These are phyloP conservation scores for Artemisia annua DNA, from an alignment of 129 eudicot genomes.

Conservation along the genomic window DNA sequence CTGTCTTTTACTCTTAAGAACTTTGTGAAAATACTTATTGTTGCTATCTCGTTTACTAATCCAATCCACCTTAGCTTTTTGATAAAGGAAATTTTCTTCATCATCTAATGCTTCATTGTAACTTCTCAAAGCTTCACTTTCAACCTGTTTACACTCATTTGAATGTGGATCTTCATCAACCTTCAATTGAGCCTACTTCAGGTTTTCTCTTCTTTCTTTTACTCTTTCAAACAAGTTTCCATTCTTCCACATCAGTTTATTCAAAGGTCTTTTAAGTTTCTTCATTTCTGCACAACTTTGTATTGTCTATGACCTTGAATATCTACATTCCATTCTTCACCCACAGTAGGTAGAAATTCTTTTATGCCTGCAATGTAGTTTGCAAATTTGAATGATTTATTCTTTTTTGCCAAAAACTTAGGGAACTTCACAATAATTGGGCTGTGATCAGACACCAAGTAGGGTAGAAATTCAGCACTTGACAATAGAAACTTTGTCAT, in stretches of 20 bases:
- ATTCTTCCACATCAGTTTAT: too few species aligned
- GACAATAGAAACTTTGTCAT: rapidly evolving
- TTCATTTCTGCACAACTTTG: not conserved
- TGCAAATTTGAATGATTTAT: not conserved
- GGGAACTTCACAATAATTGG: not conserved
- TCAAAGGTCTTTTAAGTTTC: too few species aligned
- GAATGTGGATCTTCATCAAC: too few species aligned
- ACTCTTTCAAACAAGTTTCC: too few species aligned
- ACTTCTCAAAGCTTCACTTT: not conserved
- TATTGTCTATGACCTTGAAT: not conserved
- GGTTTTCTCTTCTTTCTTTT: too few species aligned
- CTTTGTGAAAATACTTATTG: not conserved
- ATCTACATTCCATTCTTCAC: not conserved
- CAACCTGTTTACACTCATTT: too few species aligned
- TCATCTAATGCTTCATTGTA: not conserved
- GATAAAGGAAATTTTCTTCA: not conserved
- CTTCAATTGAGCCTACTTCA: too few species aligned
- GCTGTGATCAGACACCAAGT: not conserved
- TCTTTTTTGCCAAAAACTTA: too few species aligned
- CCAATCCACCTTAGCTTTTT: not conserved
- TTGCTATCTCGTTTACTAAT: not conserved
- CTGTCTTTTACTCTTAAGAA: not conserved
- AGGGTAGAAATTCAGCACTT: not conserved
- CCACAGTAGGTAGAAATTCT: not conserved
- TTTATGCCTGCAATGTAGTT: not conserved